Conservation (phyloP, 73 alveolate species). For the Tetrahymena thermophila region DNA sequence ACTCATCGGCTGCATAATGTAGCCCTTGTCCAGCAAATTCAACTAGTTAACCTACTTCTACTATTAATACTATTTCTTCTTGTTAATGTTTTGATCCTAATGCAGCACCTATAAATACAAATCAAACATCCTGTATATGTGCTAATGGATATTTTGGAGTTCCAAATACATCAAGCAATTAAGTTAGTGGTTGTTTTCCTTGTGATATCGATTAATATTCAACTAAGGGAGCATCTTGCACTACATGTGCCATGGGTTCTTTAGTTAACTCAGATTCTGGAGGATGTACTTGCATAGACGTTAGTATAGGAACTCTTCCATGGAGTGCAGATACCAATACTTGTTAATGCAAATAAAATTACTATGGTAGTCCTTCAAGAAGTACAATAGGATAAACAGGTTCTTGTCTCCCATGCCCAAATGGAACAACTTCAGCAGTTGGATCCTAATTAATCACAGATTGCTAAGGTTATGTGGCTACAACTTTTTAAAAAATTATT, state of each 20-base stretch:
- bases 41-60: not conserved
- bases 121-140: not conserved
- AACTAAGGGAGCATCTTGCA: not conserved
- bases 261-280: not conserved
- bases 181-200: not conserved
- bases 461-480: not conserved
- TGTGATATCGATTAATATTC: not conserved
- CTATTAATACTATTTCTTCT: not conserved
- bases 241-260: not conserved
- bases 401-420: not conserved
- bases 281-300: not conserved
- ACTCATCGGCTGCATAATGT: not conserved
- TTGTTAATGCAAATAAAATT: not conserved
- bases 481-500: not conserved
- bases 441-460: not conserved
- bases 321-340: not conserved
- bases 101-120: not conserved
- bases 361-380: not conserved
- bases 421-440: not conserved
- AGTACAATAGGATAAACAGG: not conserved
- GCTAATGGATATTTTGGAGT: not conserved
- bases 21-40: not conserved
- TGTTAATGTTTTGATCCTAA: not conserved
- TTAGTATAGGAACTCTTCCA: not conserved
- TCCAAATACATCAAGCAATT: not conserved